These are phyloP conservation scores for Cryptosporidium parvum DNA, from an alignment of 169 alveolate species.

Conservation along the genomic window DNA sequence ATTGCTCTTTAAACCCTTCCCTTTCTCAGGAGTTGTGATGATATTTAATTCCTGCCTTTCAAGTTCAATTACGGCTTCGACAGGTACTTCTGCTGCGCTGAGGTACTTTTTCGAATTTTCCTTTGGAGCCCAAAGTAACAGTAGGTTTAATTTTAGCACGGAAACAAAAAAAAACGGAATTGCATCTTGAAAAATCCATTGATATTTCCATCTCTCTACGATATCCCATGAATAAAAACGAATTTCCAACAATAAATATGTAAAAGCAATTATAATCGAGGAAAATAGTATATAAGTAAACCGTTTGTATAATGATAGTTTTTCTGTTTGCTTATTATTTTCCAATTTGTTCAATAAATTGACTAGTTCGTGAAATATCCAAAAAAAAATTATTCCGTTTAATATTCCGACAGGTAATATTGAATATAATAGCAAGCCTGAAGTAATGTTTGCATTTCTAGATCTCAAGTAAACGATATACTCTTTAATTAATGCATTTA, in stretches of 20 bases:
- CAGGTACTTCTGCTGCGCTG: constrained; percentile 25
- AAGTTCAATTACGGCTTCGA: constrained; percentile 21
- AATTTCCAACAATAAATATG: constrained; percentile 24
- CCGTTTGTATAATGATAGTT: constrained; percentile 24
- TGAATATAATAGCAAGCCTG: background rate
- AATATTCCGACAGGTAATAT: constrained; percentile 31
- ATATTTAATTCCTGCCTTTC: constrained; percentile 2
- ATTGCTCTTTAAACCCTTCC: background rate
- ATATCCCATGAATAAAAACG: constrained; percentile 9
- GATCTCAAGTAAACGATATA: constrained; percentile 11
- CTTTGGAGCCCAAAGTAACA: constrained; percentile 27
- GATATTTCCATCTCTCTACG: constrained; percentile 41
- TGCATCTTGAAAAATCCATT: constrained; percentile 65
- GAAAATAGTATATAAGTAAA: constrained; percentile 3
- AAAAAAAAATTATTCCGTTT: constrained; percentile 35
- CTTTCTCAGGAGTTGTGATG: background rate
- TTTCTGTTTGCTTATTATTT: constrained; percentile 25
- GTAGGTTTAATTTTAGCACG: background rate
- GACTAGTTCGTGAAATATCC: constrained; percentile 52
- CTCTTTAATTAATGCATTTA: constrained; percentile 19
- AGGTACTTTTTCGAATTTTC: constrained; percentile 43
- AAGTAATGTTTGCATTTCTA: background rate
- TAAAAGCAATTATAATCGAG: background rate
- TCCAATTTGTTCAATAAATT: constrained; percentile 2
- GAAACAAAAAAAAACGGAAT: constrained; percentile 20